phyloP scores from a whole-genome alignment of 768 basidiomycete species.

The Naganishia vaughanmartiniae region DNA sequence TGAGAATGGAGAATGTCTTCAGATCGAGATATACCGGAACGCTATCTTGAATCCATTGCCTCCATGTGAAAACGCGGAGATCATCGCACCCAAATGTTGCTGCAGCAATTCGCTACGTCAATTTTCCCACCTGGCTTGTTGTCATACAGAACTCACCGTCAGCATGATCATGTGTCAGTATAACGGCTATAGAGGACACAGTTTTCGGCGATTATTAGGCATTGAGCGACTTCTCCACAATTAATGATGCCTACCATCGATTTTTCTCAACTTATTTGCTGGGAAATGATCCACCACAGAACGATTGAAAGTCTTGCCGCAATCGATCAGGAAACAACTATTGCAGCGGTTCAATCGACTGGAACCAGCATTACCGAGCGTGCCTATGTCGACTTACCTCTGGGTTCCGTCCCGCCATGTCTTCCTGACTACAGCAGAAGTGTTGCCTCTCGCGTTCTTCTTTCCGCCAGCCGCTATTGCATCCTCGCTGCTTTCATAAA shows the following conservation, averaged over 20 bases:
- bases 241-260: background rate
- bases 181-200: background rate
- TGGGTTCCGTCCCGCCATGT: constrained; percentile 8
- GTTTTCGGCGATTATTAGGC: too few species aligned
- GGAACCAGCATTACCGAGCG: background rate
- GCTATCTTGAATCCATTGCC: constrained; percentile 6
- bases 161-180: constrained; percentile 14
- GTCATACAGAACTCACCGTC: background rate
- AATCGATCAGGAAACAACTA: constrained; percentile 7
- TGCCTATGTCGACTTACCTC: background rate
- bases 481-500: background rate
- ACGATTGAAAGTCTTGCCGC: constrained; percentile 14
- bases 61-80: constrained; percentile 14
- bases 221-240: too few species aligned
- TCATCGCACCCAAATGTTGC: constrained; percentile 1
- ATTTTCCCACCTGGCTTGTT: too few species aligned
- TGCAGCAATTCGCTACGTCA: background rate
- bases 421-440: background rate
- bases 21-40: constrained; percentile 5
- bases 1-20: constrained; percentile 14
- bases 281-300: constrained; percentile 17
- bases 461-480: constrained; percentile 7
- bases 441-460: constrained; percentile 4
- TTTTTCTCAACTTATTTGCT: constrained; percentile 1
- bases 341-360: background rate